Percentiles rank a stretch among this genome's conserved stretches.
These are phyloP conservation scores for Beta macrorhiza DNA, from an alignment of 179 eudicot genomes.

Conservation along the genomic window DNA sequence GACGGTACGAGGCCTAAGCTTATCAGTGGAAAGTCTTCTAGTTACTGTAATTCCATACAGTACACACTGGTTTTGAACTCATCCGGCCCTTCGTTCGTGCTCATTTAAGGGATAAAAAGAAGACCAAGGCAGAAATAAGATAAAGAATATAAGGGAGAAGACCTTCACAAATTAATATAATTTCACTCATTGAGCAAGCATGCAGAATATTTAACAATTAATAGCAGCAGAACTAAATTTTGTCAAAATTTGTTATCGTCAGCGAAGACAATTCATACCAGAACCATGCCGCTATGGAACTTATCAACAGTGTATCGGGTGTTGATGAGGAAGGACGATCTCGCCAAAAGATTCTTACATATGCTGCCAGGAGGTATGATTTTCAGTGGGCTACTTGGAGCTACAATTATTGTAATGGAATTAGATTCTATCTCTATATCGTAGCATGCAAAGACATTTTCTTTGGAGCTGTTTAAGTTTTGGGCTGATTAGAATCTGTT, in stretches of 20 bases:
- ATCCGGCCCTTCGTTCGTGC: not conserved
- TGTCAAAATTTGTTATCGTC: slow-evolving; percentile 20
- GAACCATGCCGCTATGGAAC: slow-evolving; percentile 73
- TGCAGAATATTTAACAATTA: not conserved
- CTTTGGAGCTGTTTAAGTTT: not conserved
- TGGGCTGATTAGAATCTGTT: not conserved
- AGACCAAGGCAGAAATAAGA: not conserved
- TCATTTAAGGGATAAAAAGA: not conserved
- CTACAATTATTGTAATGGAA: not conserved
- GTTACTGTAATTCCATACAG: not conserved
- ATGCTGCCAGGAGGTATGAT: slow-evolving; percentile 78
- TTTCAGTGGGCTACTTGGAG: not conserved
- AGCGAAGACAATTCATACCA: slow-evolving; percentile 61
- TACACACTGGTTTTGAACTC: no score
- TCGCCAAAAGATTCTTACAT: slow-evolving; percentile 89
- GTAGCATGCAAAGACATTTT: not conserved
- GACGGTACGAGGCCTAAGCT: not conserved
- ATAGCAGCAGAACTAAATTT: not conserved
- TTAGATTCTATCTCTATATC: not conserved
- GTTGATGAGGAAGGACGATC: slow-evolving; percentile 86
- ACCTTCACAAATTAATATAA: not conserved
- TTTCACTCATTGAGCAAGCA: not conserved
- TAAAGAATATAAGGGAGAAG: not conserved
- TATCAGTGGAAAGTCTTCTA: not conserved
- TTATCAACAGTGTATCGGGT: slow-evolving; percentile 81